Evolutionary conservation across 2,329 filamentous ascomycete genomes (phyloP).

Genomic region (Aspergillus luchuensis): DNA sequence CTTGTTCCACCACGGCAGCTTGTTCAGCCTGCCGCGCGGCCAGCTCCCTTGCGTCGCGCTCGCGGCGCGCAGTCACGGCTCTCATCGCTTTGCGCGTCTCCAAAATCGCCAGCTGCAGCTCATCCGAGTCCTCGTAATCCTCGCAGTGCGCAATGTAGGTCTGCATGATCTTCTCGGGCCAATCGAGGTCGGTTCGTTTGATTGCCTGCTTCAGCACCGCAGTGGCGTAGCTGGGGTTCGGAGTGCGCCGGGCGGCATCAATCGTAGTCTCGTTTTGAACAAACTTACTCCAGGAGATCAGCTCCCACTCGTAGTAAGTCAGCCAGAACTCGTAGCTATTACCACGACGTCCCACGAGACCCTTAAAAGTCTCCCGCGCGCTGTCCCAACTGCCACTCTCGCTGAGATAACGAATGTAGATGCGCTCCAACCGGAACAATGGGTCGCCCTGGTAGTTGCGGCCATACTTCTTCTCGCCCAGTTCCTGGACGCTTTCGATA

Average conservation of each 20-base stretch:
- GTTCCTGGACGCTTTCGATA: conserved; percentile 76
- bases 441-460: conserved; percentile 82
- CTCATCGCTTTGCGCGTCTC: conserved; percentile 70
- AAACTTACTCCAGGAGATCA: conserved; percentile 67
- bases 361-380: conserved; percentile 76
- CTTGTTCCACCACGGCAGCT: conserved; percentile 24
- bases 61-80: conserved; percentile 63
- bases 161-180: conserved; percentile 54
- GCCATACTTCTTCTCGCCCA: conserved; percentile 76
- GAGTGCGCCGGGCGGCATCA: conserved; percentile 57
- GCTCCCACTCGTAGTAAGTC: conserved; percentile 88
- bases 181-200: conserved; percentile 52
- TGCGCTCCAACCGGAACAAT: conserved; percentile 82
- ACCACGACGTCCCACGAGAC: conserved; percentile 67
- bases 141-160: conserved; percentile 65
- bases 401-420: conserved; percentile 87
- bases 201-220: conserved; percentile 73
- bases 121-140: conserved; percentile 79
- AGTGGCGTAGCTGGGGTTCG: conserved; percentile 73
- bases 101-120: conserved; percentile 72
- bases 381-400: conserved; percentile 77
- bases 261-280: conserved; percentile 55
- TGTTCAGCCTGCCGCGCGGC: conserved; percentile 39
- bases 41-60: conserved; percentile 65
- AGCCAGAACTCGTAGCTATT: conserved; percentile 93